Base-by-base conservation (phyloP, 1,284 basidiomycete genomes). In the Ceratobasidium sp. region DNA sequence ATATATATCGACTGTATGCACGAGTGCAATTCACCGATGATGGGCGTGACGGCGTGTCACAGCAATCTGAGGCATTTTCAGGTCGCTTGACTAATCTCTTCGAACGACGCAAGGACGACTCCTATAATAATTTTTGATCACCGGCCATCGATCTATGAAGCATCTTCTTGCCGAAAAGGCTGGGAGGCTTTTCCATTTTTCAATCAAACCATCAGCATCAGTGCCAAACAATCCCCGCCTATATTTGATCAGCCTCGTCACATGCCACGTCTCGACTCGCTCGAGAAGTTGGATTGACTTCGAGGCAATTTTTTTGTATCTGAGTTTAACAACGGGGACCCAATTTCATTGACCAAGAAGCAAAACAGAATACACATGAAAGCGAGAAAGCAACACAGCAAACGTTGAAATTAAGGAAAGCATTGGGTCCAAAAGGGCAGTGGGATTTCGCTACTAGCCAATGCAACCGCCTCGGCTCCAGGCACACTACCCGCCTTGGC, bases 91-190 rank as follows among this genome's bases (percentile, higher is more conserved):
- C 52, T 34, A 55, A 55, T 55, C 30, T n/a, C 52, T 16, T 55
- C 26, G 16, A 16, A 34, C 30, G 52, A 28, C n/a, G n/a, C n/a
- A n/a, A 55, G 30, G 6, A 23, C 16, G 52, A 55, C 14, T 12
- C 30, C 52, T 55, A 18, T 34, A 26, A 12, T 34, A 55, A 34
- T 55, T 55, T 55, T 55, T 55, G 52, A 55, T 55, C 52, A 55
- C 52, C 52, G 52, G 52, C 52, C 52, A 55, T 55, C 52, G 52
- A 55, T 55, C 52, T 34, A 18, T 55, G 52, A 55, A 34, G 30
- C 16, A 55, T 34, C 14, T 30, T 8, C 52, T 55, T 55, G 28
- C 52, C 28, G 30, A 55, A 55, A 30, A 28, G 30, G 16, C 30
- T 28, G 14, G 52, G 30, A 18, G 21, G 30, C 3, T 55, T 34